These are phyloP conservation scores for Colletotrichum chlorophyti DNA, from an alignment of 2,329 filamentous ascomycete species.

Conservation along the genomic window DNA sequence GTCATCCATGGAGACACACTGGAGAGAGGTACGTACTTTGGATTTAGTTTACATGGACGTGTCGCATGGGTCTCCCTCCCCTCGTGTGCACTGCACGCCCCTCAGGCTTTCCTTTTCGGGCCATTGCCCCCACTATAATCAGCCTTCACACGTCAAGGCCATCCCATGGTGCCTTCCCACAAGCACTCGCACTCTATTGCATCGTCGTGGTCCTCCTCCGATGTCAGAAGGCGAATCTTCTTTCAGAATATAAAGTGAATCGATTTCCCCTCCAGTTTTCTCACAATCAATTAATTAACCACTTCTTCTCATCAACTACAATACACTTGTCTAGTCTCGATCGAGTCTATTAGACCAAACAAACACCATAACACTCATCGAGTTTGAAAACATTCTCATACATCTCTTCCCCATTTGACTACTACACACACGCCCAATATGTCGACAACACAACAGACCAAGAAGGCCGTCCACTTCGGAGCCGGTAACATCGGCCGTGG, in stretches of 20 bases:
- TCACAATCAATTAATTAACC: accelerated
- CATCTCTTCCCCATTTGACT: not conserved
- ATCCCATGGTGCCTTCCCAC: slow-evolving; percentile 8
- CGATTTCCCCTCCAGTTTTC: not conserved
- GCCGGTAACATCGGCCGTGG: slow-evolving; percentile 87
- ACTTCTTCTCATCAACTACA: not conserved
- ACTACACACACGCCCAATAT: slow-evolving; percentile 41
- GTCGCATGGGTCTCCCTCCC: slow-evolving; percentile 24
- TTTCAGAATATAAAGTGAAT: slow-evolving; percentile 18
- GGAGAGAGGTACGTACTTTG: not conserved
- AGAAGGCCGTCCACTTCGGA: slow-evolving; percentile 84
- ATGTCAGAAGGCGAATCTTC: slow-evolving; percentile 24
- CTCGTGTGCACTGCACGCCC: no score
- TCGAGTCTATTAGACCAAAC: not conserved
- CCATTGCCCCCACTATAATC: slow-evolving; percentile 17
- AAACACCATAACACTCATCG: slow-evolving; percentile 7
- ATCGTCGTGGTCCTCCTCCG: slow-evolving; percentile 21
- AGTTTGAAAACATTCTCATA: not conserved
- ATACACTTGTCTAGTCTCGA: no score
- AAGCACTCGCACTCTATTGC: slow-evolving; percentile 15
- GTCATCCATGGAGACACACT: no score
- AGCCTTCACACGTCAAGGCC: slow-evolving; percentile 28
- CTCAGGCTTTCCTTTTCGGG: slow-evolving; percentile 25
- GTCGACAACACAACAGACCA: slow-evolving; percentile 41
- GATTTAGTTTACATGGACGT: no score